Evolutionary conservation across 2,329 filamentous ascomycete species (phyloP), one percentile per base, ranked within the genome.

Genomic region (Fusarium beomiforme): DNA sequence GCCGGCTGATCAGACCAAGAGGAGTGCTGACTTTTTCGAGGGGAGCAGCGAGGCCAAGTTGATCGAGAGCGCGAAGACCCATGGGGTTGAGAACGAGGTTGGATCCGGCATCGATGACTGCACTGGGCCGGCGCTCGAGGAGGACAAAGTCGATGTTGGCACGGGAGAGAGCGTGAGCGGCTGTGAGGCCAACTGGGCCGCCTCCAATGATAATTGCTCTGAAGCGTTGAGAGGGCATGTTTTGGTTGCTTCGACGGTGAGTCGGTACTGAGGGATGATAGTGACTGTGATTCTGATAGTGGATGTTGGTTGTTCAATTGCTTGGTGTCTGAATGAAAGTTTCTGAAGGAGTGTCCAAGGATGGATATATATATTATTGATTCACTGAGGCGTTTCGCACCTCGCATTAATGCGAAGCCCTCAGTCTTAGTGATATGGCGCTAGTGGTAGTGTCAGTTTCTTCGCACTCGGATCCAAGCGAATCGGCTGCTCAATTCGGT

Each of bases 121-220:
- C 31, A 1, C 71, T 67, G 2, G 69, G 31, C 3, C 78, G 76
- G 14, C 75, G 67, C 55, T 84, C 82, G 2, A 84, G 79, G 11
- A 84, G 57, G 42, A 82, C 70, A 14, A 81, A 84, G 57, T 83
- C 79, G 37, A 84, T 79, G n/a, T 70, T 67, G 8, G 77, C 78
- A 5, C 54, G 72, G 7, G 63, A 60, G 3, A 79, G 69, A 1
- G 75, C 67, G 17, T 78, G 75, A 2, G 78, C 78, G 3, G 78
- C 73, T 0, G 67, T 70, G 4, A 79, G 63, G 3, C 78, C 78
- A 3, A 77, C 71, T 0, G 77, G 77, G 1, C 77, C 77, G 3
- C 77, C 77, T 24, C 77, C 77, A 12, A 75, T 69, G 10, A 78
- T 64, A 57, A 81, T 77, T 8, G 64, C 74, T 43, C 66, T 63